phyloP scores from a whole-genome alignment of 129 eudicot genomes.

The Centrapalus pauciflorus region DNA sequence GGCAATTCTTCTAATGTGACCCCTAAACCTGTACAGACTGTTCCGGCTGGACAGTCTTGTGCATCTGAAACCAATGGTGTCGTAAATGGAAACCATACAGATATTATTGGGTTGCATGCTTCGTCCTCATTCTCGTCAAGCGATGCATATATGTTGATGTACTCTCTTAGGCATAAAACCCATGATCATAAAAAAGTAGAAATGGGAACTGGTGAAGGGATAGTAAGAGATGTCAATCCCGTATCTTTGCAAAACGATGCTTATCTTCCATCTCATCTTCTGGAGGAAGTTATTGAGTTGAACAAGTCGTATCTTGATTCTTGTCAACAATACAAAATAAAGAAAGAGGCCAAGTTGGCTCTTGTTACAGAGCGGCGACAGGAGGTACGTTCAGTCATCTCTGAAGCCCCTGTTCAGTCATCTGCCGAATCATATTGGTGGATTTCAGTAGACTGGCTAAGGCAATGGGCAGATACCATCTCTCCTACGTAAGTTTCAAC shows the following conservation, averaged over 20 bases:
- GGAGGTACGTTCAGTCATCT: conserved; percentile 81
- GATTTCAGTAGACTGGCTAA: conserved; percentile 93
- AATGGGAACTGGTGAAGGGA: conserved; percentile 26
- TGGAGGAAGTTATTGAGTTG: conserved; percentile 47
- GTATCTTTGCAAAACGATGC: conserved; percentile 14
- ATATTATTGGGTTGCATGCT: conserved; percentile 16
- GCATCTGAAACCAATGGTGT: conserved; percentile 24
- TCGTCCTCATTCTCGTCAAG: conserved; percentile 56
- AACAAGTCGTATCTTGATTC: conserved; percentile 52
- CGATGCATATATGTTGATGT: conserved; percentile 98
- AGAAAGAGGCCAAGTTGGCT: conserved; percentile 52
- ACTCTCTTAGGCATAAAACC: conserved; percentile 50
- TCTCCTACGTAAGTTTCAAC: conserved; percentile 45
- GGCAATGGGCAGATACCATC: conserved; percentile 84
- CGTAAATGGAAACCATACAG: conserved; percentile 42
- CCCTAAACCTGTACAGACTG: conserved; percentile 40
- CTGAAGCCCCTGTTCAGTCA: conserved; percentile 77
- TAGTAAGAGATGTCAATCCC: conserved; percentile 12
- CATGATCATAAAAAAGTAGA: conserved; percentile 20
- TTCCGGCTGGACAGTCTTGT: conserved; percentile 28
- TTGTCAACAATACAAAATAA: conserved; percentile 56
- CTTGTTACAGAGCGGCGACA: conserved; percentile 64
- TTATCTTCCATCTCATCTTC: conserved; percentile 72
- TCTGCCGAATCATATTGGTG: conserved; percentile 60
- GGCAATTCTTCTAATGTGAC: conserved; percentile 36